These are phyloP conservation scores for Coix lacrymajobi DNA, from an alignment of 176 grass and related monocot genomes.

Conservation along the genomic window DNA sequence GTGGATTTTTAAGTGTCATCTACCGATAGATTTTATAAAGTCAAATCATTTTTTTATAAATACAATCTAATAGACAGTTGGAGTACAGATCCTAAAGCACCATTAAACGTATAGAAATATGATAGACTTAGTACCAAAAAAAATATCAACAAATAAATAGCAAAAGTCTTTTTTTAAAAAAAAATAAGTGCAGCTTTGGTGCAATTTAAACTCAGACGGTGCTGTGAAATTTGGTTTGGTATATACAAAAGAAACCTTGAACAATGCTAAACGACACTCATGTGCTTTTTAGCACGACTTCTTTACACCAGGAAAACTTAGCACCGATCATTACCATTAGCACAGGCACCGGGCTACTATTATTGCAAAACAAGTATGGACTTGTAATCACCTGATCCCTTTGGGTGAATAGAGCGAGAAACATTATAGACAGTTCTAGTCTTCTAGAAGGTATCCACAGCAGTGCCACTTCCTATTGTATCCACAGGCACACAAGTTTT, in stretches of 20 bases:
- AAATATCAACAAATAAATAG: too few species aligned
- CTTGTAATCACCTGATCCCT: background rate
- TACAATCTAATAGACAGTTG: too few species aligned
- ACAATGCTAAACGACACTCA: too few species aligned
- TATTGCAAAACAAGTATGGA: background rate
- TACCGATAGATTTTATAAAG: too few species aligned
- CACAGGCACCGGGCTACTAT: background rate
- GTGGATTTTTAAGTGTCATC: too few species aligned
- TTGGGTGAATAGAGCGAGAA: background rate
- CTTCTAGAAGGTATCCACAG: background rate
- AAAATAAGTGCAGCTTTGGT: too few species aligned
- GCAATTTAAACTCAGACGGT: background rate
- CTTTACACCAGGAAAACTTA: background rate
- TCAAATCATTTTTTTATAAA: too few species aligned
- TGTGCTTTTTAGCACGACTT: too few species aligned
- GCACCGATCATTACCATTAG: background rate
- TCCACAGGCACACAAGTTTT: background rate
- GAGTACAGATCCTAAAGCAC: too few species aligned
- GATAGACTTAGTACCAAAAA: too few species aligned
- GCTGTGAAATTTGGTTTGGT: background rate
- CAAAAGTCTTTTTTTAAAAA: too few species aligned
- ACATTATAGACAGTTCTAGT: background rate
- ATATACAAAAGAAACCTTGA: background rate
- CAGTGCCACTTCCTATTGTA: background rate
- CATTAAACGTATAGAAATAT: too few species aligned